Base-by-base conservation (phyloP, 768 basidiomycete species). In the Pisolithus tinctorius region DNA sequence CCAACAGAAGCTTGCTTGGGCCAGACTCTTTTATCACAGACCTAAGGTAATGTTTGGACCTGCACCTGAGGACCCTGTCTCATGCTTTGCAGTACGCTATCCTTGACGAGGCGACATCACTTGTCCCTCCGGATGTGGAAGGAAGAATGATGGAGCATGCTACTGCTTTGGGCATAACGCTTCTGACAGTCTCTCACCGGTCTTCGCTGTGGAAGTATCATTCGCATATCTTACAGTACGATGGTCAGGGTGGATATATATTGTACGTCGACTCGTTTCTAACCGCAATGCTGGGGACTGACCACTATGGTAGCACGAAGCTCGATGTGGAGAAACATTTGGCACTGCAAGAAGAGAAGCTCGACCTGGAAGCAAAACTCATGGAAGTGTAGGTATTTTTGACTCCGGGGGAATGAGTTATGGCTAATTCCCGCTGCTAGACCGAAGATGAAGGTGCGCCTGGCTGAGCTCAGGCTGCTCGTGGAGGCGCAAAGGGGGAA, bases 1-100 rank as follows among this genome's bases (percentile, higher is more conserved):
- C 67, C 92, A 98, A 67, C 94, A 98, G 70, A 85, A 94, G 71
- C 87, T 98, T 51, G 95, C 95, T 0, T 97, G 95, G 93, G 95
- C 93, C 11, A 74, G 95, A 58, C 67, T 99, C 58, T 99, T 97
- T 65, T 99, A 99, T 66, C 95, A 98, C 63, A 74, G 78, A 51
- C 95, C 95, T 9, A 94, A 92, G 78, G 92, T 84, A 55, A 57
- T 17, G 47, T 16, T 41, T 20, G 36, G 41, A 3, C 42, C 45
- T 29, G 17, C 11, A 25, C 23, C 6, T 20, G 34, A 42, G 25
- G 37, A 29, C 37, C 37, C 48, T 51, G 36, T 55, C 54, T 52
- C 30, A 27, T 27, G 38, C n/a, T 52, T 27, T 23, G 14, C 59
- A 94, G 92, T 97, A 95, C 59, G 95, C 94, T 10, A 93, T 98